Base-by-base conservation (phyloP, 2,329 filamentous ascomycete genomes). In the Chrysoporthe cubensis region DNA sequence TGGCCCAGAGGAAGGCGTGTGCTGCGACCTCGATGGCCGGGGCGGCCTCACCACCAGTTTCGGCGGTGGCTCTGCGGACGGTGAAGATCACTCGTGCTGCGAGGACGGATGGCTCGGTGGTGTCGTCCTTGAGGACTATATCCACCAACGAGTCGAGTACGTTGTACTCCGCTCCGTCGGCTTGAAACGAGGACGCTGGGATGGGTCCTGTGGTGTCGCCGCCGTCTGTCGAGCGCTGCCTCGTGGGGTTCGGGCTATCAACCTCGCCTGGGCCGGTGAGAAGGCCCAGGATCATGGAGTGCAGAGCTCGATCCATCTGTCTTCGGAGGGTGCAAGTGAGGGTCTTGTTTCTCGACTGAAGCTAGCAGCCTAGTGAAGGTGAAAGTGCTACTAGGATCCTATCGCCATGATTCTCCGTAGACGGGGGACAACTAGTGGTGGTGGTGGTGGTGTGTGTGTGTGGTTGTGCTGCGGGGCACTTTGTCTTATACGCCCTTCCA, bases 31-130 rank as follows among this genome's bases (percentile, higher is more conserved):
- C 58, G 13, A 52, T 34, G 9, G 34, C 13, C 8, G 63, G 44
- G n/a, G 21, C 21, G 2, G 21, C n/a, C 18, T 18, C 54, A 16
- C 59, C 54, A 16, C 3, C 21, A 37, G 18, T 8, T 44, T 34
- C 14, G 2, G 11, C 1, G 48, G 43, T n/a, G 18, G 48, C 2
- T 1, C 37, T 40, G 13, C 66, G 34, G 26, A 63, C n/a, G 59
- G 50, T 48, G 52, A 68, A 26, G 37, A 68, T 56, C 18, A 66
- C 14, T n/a, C 66, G 65, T n/a, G 64, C 64, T 40, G 59, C 64
- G n/a, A 58, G 7, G 21, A 59, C 37, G 7, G 59, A 13, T 60
- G 40, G 7, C 9, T 32, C 13, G 40, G n/a, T 16, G 32, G 16
- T 9, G 6, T 26, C n/a, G 16, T 60, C n/a, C n/a, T 26, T 60